A percentile compares a stretch with the other conserved stretches of the same genome.
phyloP scores from a whole-genome alignment of 2,329 filamentous ascomycete genomes.

The Dactylella cylindrospora region DNA sequence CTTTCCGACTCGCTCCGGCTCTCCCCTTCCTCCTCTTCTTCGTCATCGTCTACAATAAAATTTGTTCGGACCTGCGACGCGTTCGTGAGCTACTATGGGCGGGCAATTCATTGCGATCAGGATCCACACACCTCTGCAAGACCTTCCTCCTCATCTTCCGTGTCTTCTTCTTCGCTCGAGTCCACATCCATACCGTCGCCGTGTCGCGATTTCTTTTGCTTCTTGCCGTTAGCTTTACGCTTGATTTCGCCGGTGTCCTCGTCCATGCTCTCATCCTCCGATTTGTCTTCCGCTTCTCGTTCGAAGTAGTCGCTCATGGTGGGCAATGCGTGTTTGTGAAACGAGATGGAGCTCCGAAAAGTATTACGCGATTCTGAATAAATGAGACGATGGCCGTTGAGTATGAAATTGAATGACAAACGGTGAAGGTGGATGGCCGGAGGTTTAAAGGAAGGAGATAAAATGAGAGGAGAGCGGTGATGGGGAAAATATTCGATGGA shows the following conservation, averaged over 20 bases:
- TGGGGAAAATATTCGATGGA: too few relatives aligned
- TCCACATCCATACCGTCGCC: conserved; percentile 64
- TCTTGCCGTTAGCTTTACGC: conserved; percentile 53
- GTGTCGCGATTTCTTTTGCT: conserved; percentile 50
- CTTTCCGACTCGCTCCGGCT: conserved; percentile 51
- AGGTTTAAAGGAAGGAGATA: too few relatives aligned
- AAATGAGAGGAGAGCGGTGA: too few relatives aligned
- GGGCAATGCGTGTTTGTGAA: conserved; percentile 37
- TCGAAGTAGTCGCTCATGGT: conserved; percentile 76
- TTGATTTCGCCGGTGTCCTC: conserved; percentile 69
- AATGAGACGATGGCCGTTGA: neutral
- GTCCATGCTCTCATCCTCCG: conserved; percentile 77
- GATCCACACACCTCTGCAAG: conserved; percentile 65
- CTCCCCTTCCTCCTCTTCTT: conserved; percentile 68
- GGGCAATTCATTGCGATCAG: neutral
- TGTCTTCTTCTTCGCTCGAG: conserved; percentile 88
- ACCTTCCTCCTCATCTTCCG: conserved; percentile 87
- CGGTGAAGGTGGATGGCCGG: too few relatives aligned
- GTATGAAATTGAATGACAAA: neutral
- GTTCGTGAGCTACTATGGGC: conserved; percentile 13
- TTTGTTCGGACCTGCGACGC: conserved; percentile 75
- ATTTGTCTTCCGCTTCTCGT: conserved; percentile 80
- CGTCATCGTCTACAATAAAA: conserved; percentile 93
- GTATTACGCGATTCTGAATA: neutral
- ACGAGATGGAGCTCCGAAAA: too few relatives aligned